A percentile compares a stretch with the other conserved stretches of the same genome.
These are phyloP conservation scores for Geranomyces michiganensis DNA, from an alignment of 192 early-diverging fungal species.

Conservation along the genomic window DNA sequence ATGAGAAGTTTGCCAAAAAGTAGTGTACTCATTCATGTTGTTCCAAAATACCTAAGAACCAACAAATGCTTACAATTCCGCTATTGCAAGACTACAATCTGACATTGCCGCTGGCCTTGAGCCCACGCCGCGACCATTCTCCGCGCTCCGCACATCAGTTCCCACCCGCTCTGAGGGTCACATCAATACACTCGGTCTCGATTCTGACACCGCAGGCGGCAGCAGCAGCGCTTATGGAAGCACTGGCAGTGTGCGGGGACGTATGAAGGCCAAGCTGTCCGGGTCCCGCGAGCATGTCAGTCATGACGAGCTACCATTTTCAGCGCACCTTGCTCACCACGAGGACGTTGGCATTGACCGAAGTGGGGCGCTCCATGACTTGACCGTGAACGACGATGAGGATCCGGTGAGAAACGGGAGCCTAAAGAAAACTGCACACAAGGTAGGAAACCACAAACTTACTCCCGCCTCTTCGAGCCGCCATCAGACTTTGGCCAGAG, in stretches of 20 bases:
- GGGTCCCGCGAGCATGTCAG: constrained; percentile 24
- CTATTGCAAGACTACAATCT: constrained; percentile 17
- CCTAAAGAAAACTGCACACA: too few relatives aligned
- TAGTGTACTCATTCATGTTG: background rate
- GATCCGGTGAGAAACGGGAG: constrained; percentile 6
- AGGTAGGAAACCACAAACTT: too few relatives aligned
- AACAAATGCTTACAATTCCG: background rate
- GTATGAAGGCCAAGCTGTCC: background rate
- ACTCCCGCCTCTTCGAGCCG: too few relatives aligned
- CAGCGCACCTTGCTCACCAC: background rate
- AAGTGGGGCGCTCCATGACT: constrained; percentile 25
- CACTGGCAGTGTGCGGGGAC: too few relatives aligned
- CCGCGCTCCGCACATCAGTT: background rate
- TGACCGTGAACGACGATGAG: constrained; percentile 3
- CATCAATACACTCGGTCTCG: constrained; percentile 1
- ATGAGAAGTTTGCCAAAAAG: constrained; percentile 37
- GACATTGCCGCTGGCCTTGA: constrained; percentile 28
- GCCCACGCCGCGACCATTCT: constrained; percentile 20
- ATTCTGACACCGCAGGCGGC: background rate
- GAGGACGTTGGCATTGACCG: constrained; percentile 21
- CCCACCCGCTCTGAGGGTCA: constrained; percentile 9
- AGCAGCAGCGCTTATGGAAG: background rate
- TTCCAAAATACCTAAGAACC: background rate
- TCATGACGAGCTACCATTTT: constrained; percentile 11
- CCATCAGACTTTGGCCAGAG: constrained; percentile 2